A percentile compares a stretch with the other conserved stretches of the same genome.
phyloP scores from a whole-genome alignment of 495 filamentous ascomycete genomes.

The Aspergillus asperescens region DNA sequence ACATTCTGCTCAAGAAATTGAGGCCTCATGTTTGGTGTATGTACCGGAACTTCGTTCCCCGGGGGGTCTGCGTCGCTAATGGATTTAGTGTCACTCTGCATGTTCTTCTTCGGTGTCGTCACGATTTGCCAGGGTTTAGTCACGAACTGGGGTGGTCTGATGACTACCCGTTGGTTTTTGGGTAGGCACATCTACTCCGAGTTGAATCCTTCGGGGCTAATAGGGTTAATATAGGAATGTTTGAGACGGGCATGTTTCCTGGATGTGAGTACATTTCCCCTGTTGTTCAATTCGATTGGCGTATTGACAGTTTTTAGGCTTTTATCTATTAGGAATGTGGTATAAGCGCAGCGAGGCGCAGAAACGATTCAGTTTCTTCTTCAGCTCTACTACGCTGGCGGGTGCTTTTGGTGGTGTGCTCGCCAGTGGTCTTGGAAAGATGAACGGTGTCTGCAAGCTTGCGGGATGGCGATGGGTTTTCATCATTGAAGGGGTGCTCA shows the following conservation, averaged over 20 bases:
- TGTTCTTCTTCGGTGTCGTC: constrained; percentile 76
- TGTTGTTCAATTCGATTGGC: background rate
- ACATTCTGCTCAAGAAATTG: constrained; percentile 76
- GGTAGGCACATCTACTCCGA: background rate
- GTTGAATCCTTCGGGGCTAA: background rate
- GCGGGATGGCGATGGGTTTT: constrained; percentile 84
- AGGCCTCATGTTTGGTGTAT: constrained; percentile 74
- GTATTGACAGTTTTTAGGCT: constrained; percentile 39
- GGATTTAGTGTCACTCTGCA: constrained; percentile 58
- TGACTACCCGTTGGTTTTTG: constrained; percentile 80
- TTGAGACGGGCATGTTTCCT: constrained; percentile 88
- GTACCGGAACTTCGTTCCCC: constrained; percentile 7
- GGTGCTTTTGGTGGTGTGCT: constrained; percentile 84
- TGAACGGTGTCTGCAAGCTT: constrained; percentile 58
- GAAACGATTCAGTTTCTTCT: constrained; percentile 87
- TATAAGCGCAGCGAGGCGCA: constrained; percentile 84
- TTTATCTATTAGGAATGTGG: constrained; percentile 84
- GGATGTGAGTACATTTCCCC: constrained; percentile 39
- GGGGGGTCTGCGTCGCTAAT: background rate
- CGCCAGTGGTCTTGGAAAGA: constrained; percentile 79
- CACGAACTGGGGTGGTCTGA: constrained; percentile 68
- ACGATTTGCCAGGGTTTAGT: constrained; percentile 77
- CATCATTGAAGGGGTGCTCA: constrained; percentile 67
- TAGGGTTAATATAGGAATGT: constrained; percentile 52
- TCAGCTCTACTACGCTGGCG: constrained; percentile 72